Base-by-base conservation (phyloP, 2,329 filamentous ascomycete genomes). In the Colletotrichum eleusines region DNA sequence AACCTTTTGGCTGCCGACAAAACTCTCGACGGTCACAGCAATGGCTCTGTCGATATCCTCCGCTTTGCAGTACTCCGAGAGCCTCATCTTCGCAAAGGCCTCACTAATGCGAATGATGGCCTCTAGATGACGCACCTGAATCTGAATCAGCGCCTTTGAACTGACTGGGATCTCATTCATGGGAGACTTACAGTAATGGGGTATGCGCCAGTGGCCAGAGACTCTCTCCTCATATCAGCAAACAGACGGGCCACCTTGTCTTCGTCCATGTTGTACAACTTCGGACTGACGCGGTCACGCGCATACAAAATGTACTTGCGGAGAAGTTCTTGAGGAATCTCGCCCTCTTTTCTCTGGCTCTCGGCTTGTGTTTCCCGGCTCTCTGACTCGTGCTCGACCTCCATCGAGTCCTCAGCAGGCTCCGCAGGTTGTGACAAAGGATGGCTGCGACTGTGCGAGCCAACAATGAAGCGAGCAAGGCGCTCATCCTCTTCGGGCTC, bases 291-390 rank as follows among this genome's bases (percentile, higher is more conserved):
- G 76, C 92, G 92, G 80, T 98, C 94, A 40, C 95, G 89, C 0
- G 96, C 94, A 77, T 98, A 99, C 23, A 98, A 87, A 75, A 99
- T 99, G 81, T 98, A 99, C 83, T 99, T 99, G 74, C 96, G 87
- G 74, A 99, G 84, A 55, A 99, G 85, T 76, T 96, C 94, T 79
- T 99, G 96, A 0, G 94, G 90, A 65, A 99, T 97, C 73, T 96
- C 92, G 63, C 91, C 91, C 75, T 88, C 84, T 64, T 84, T 84
- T 11, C 76, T 76, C 20, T 75, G 75, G 2, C 74, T 74, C 2
- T 69, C 69, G 0, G 76, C 68, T 72, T 84, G 82, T 1, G 78
- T 82, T 60, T 84, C 81, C 7, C 76, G 72, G 55, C 74, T 76
- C 54, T 85, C 83, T 18, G 88, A 84, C 31, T 89, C 86, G 53